Evolutionary conservation across 176 grass and related monocot genomes (phyloP).

Genomic region (Dendrocalamus sinicus): DNA sequence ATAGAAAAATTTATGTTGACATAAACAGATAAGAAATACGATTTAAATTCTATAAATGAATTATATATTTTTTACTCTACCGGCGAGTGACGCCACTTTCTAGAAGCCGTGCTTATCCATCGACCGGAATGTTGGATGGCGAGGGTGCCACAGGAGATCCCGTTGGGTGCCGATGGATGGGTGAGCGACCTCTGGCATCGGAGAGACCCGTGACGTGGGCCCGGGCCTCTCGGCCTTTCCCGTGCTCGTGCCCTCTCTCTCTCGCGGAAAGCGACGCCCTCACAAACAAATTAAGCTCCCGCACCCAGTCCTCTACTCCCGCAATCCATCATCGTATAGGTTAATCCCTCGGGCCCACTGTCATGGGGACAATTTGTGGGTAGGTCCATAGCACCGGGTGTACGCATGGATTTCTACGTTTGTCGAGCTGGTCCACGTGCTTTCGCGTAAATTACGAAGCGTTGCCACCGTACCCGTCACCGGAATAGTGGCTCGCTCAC

Average conservation of each 20-base stretch:
- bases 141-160: no score
- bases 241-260: no score
- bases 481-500: background rate
- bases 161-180: background rate
- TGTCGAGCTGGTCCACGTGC: background rate
- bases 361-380: background rate
- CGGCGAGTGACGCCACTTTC: no score
- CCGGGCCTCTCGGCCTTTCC: no score
- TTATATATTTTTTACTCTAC: no score
- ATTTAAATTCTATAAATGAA: no score
- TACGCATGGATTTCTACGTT: background rate
- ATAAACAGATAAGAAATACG: background rate
- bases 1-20: background rate
- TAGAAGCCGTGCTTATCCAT: no score
- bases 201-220: constrained; percentile 18
- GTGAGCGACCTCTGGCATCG: constrained; percentile 17
- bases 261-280: no score
- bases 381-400: background rate
- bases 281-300: no score
- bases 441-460: background rate
- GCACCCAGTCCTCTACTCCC: background rate
- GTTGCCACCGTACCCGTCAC: background rate
- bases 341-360: background rate
- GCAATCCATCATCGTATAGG: background rate
- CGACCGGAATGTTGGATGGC: no score